Conservation (phyloP, 2,329 filamentous ascomycete genomes). For the Coniochaeta hoffmannii region DNA sequence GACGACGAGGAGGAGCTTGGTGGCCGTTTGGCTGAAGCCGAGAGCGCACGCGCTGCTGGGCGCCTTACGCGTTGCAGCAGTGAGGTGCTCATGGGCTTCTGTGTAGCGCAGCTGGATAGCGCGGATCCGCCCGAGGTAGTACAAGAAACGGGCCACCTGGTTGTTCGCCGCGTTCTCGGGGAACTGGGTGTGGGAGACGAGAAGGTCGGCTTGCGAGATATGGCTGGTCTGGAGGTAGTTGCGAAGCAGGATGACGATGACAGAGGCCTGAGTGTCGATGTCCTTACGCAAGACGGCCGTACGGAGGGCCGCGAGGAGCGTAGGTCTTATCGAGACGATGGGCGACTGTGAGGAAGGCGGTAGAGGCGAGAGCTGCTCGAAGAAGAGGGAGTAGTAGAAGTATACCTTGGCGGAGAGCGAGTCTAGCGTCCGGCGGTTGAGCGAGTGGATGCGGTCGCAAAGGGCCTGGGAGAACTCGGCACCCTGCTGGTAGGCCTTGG, state of each 20-base stretch:
- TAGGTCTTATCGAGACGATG: constrained; percentile 78
- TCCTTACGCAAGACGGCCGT: constrained; percentile 97
- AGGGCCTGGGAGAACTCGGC: constrained; percentile 78
- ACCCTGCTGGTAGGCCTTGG: constrained; percentile 71
- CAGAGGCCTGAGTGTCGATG: constrained; percentile 91
- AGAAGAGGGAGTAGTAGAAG: constrained; percentile 96
- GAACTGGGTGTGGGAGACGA: constrained; percentile 94
- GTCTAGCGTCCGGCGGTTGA: constrained; percentile 92
- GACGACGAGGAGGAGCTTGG: constrained; percentile 92
- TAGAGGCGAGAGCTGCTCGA: constrained; percentile 80
- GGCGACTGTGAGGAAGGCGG: constrained; percentile 85
- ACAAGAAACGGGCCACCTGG: constrained; percentile 93
- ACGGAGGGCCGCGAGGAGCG: constrained; percentile 78
- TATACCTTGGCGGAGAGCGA: constrained; percentile 92
- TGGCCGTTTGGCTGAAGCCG: constrained; percentile 92
- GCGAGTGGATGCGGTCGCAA: constrained; percentile 73
- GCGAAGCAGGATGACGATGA: constrained; percentile 88
- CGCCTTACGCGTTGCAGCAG: constrained; percentile 88
- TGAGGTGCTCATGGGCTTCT: constrained; percentile 90
- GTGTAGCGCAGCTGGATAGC: constrained; percentile 96
- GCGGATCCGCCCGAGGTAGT: constrained; percentile 93
- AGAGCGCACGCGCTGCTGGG: constrained; percentile 82
- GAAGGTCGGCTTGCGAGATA: constrained; percentile 90
- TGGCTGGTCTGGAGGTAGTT: constrained; percentile 96
- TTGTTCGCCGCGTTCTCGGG: constrained; percentile 93